Evolutionary conservation across 1,284 basidiomycete genomes (phyloP).

Genomic region (Apiotrichum siamense): DNA sequence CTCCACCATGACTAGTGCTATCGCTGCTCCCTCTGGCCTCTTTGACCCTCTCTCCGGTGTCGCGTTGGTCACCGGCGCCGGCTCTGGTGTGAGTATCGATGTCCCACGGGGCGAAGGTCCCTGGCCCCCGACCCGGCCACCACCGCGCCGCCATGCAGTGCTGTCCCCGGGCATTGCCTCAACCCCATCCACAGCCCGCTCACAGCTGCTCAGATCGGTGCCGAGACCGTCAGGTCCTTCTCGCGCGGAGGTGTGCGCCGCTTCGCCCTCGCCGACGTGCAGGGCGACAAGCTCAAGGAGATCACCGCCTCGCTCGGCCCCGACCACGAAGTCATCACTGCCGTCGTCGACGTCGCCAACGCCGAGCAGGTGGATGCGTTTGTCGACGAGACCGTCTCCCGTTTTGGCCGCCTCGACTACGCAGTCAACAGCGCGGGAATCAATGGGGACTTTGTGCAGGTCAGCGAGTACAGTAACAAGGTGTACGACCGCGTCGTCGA

Average conservation of each 20-base stretch:
- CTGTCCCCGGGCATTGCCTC: no score
- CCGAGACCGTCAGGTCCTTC: constrained; percentile 7
- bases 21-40: neutral
- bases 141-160: no score
- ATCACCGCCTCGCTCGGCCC: neutral
- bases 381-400: neutral
- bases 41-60: constrained; percentile 13
- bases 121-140: no score
- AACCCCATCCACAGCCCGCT: no score
- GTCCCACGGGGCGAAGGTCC: no score
- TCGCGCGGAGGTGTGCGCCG: constrained; percentile 6
- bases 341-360: constrained; percentile 15
- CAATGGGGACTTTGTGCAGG: constrained; percentile 8
- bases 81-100: constrained; percentile 22
- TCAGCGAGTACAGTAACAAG: constrained; percentile 12
- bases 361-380: constrained; percentile 9
- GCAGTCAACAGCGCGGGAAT: constrained; percentile 35
- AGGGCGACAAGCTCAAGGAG: neutral
- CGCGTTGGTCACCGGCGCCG: constrained; percentile 21
- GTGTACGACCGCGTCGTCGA: constrained; percentile 23
- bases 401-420: constrained; percentile 34
- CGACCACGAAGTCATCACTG: neutral
- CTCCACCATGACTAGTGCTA: neutral
- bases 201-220: constrained; percentile 20
- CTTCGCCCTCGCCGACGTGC: constrained; percentile 1